A percentile compares a stretch with the other conserved stretches of the same genome.
Evolutionary conservation across 1,284 basidiomycete species (phyloP).

Genomic region (Chalciporus sp.): DNA sequence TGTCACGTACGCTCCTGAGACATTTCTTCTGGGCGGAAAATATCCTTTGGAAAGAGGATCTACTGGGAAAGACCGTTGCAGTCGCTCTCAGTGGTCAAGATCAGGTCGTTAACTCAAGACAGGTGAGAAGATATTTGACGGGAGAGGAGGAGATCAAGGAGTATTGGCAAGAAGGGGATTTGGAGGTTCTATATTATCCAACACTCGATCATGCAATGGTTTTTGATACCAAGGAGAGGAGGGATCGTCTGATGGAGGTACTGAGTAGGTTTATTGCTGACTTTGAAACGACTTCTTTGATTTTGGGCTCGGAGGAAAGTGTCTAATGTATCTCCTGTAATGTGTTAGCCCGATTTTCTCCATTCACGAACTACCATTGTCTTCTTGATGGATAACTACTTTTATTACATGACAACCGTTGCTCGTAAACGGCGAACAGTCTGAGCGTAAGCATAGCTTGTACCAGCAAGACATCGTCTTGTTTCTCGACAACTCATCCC

Average conservation of each 20-base stretch:
- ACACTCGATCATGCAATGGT: slow-evolving; percentile 59
- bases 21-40: slow-evolving; percentile 70
- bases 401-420: too few relatives aligned
- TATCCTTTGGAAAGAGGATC: slow-evolving; percentile 60
- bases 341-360: too few relatives aligned
- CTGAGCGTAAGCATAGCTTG: too few relatives aligned
- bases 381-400: too few relatives aligned
- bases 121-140: slow-evolving; percentile 56
- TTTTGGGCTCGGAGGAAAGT: too few relatives aligned
- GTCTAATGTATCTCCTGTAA: too few relatives aligned
- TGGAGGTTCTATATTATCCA: slow-evolving; percentile 56
- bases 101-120: slow-evolving; percentile 56
- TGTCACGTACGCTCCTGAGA: slow-evolving; percentile 56
- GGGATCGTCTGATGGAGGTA: slow-evolving; percentile 43
- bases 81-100: slow-evolving; percentile 57
- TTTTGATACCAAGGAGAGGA: slow-evolving; percentile 45
- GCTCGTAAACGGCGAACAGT: too few relatives aligned
- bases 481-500: too few relatives aligned
- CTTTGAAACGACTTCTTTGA: too few relatives aligned
- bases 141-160: slow-evolving; percentile 35
- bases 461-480: too few relatives aligned
- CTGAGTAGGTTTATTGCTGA: slow-evolving; percentile 38
- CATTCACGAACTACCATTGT: too few relatives aligned
- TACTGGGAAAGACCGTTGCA: slow-evolving; percentile 38
- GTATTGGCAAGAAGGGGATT: slow-evolving; percentile 38